phyloP scores from a whole-genome alignment of 768 basidiomycete species.

The Hygrophoropsis aurantiaca region DNA sequence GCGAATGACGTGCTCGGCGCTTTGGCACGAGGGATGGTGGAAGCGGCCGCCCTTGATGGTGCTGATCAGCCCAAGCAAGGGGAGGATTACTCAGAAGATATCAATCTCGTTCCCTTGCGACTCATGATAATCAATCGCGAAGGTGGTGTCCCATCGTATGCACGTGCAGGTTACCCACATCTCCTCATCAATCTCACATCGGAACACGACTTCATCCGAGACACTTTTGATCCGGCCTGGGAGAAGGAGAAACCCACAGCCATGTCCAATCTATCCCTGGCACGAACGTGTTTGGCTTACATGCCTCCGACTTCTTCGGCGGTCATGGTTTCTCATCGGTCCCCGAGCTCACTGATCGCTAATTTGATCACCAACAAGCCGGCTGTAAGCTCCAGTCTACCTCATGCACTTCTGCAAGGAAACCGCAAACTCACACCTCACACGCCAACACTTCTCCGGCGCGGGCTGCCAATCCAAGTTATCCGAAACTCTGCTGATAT shows the following conservation, averaged over 20 bases:
- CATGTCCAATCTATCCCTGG: conserved; percentile 80
- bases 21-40: conserved; percentile 80
- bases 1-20: conserved; percentile 89
- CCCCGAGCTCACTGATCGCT: conserved; percentile 90
- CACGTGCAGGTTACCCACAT: conserved; percentile 91
- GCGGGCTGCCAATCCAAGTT: conserved; percentile 85
- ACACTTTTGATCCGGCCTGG: conserved; percentile 85
- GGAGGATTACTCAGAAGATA: conserved; percentile 45
- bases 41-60: conserved; percentile 50
- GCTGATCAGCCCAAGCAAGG: conserved; percentile 36
- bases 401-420: conserved; percentile 87
- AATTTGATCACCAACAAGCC: conserved; percentile 99
- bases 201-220: conserved; percentile 80
- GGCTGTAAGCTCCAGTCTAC: conserved; percentile 91
- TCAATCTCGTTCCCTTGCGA: conserved; percentile 90
- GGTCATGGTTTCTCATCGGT: conserved; percentile 96
- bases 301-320: conserved; percentile 96
- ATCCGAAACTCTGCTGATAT: conserved; percentile 68
- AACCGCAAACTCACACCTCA: conserved; percentile 83
- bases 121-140: conserved; percentile 97
- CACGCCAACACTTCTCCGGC: conserved; percentile 90
- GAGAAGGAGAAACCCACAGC: conserved; percentile 76
- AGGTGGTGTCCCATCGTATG: conserved; percentile 97
- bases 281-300: conserved; percentile 81
- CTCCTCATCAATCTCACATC: conserved; percentile 92